Evolutionary conservation across 2,329 filamentous ascomycete genomes (phyloP).

Genomic region (Basipetospora chlamydospora): DNA sequence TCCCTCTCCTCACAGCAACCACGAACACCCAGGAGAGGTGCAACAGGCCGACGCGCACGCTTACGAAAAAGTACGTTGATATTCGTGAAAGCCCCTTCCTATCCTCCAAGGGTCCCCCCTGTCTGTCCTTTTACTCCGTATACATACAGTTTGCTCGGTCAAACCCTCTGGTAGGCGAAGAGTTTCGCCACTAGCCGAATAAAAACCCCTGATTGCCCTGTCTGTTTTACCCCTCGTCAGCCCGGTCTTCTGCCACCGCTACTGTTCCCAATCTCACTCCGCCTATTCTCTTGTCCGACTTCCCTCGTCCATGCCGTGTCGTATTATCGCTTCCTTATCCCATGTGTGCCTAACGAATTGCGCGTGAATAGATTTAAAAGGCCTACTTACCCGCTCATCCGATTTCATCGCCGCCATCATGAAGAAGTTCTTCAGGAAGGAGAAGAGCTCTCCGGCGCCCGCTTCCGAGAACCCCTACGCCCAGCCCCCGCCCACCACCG

Average conservation of each 20-base stretch:
- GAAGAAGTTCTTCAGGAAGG: conserved; percentile 47
- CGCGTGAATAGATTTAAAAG: neutral
- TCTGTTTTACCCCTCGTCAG: neutral
- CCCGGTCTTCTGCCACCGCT: neutral
- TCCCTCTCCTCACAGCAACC: no score
- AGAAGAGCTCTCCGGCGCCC: conserved; percentile 36
- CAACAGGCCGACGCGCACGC: no score
- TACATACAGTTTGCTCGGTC: no score
- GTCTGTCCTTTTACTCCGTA: no score
- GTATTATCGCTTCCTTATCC: no score
- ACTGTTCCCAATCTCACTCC: conserved; percentile 3
- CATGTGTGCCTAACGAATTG: no score
- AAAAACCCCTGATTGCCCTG: neutral
- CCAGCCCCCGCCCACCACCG: conserved; percentile 28
- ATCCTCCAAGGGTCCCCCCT: no score
- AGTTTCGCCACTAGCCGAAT: neutral
- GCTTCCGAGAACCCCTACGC: conserved; percentile 35
- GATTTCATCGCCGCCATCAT: conserved; percentile 20
- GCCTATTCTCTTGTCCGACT: no score
- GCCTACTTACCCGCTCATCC: neutral
- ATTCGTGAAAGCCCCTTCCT: no score
- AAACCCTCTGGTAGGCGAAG: no score
- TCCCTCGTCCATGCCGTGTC: neutral
- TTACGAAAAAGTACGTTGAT: no score
- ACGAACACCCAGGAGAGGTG: no score